These are phyloP conservation scores for Entophlyctis luteolus DNA, from an alignment of 192 early-diverging fungal species.

Conservation along the genomic window DNA sequence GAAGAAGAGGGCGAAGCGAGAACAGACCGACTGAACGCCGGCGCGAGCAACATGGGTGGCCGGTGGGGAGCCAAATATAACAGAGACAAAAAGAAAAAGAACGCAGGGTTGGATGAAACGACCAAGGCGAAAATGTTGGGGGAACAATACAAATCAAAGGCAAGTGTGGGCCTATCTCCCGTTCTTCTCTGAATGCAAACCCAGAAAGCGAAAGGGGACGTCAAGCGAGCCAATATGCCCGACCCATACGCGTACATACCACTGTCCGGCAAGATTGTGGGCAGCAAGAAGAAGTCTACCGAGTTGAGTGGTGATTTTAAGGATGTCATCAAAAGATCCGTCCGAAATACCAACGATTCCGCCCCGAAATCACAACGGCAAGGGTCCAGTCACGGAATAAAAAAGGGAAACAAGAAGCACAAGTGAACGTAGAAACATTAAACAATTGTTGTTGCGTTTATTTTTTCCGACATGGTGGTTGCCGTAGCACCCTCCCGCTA, in stretches of 20 bases:
- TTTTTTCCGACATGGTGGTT: too few relatives aligned
- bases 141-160: conserved; percentile 76
- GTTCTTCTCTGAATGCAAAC: too few relatives aligned
- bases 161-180: background rate
- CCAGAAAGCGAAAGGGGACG: conserved; percentile 87
- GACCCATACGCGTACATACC: conserved; percentile 98
- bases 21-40: conserved; percentile 7
- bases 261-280: conserved; percentile 66
- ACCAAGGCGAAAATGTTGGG: conserved; percentile 49
- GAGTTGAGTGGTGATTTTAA: conserved; percentile 39
- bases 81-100: conserved; percentile 23
- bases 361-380: background rate
- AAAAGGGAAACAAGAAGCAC: conserved; percentile 47
- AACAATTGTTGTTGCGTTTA: background rate
- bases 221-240: conserved; percentile 78
- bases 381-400: conserved; percentile 7
- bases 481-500: too few relatives aligned
- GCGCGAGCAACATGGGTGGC: conserved; percentile 27
- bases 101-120: conserved; percentile 11
- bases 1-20: conserved; percentile 34
- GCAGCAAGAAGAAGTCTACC: conserved; percentile 45
- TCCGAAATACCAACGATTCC: background rate
- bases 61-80: conserved; percentile 12
- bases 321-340: conserved; percentile 42
- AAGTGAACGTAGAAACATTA: conserved; percentile 25